Evolutionary conservation across 805 yeast species (phyloP).

Genomic region (Ogataea chonburiensis): DNA sequence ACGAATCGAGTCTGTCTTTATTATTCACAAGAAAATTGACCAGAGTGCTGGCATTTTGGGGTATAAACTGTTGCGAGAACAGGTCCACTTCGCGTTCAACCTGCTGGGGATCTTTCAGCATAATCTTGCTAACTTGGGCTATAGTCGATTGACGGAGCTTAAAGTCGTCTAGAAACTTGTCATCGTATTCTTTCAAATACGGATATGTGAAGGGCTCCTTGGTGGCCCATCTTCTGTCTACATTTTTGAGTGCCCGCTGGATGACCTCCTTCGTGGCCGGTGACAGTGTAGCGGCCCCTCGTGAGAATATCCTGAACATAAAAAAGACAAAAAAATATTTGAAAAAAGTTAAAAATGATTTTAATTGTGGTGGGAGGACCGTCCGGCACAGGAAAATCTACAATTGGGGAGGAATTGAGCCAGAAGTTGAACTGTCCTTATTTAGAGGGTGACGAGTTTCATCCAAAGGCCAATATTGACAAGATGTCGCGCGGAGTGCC

Average conservation of each 20-base stretch:
- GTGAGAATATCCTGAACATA: background rate
- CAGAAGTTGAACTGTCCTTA: slow-evolving; percentile 49
- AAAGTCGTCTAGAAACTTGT: background rate
- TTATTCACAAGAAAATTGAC: slow-evolving; percentile 16
- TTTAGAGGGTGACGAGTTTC: slow-evolving; percentile 84
- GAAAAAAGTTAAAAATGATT: background rate
- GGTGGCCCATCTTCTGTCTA: background rate
- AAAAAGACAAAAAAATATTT: no score
- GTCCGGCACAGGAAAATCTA: slow-evolving; percentile 92
- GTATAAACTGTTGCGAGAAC: slow-evolving; percentile 11
- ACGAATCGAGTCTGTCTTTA: slow-evolving; percentile 5
- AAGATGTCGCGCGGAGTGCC: slow-evolving; percentile 86
- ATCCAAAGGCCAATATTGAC: slow-evolving; percentile 64
- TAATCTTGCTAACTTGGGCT: background rate
- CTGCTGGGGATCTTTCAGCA: background rate
- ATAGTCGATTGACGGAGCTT: background rate
- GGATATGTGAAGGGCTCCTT: background rate
- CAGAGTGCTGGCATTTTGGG: slow-evolving; percentile 8
- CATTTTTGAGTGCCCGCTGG: background rate
- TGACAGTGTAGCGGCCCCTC: background rate
- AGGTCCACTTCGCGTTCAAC: background rate
- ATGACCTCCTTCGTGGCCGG: background rate
- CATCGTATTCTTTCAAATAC: no score
- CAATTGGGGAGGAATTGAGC: slow-evolving; percentile 60
- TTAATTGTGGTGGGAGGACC: slow-evolving; percentile 81